Evolutionary conservation across 345 rosid species (phyloP), one percentile per base, ranked within the genome.

Genomic region (Brassica carinata): DNA sequence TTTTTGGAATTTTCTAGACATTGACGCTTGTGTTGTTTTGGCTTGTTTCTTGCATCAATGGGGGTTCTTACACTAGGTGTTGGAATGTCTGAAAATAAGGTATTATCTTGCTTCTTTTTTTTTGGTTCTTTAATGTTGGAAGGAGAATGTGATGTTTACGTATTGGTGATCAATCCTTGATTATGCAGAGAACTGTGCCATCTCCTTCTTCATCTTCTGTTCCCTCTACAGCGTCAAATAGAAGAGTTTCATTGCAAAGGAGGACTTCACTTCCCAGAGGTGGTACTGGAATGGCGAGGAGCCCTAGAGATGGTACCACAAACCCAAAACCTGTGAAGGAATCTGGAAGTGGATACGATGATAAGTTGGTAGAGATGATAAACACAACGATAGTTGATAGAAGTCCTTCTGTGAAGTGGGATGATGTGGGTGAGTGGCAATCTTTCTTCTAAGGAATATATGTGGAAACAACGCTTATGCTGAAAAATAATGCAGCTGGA

Each of bases 321-420:
- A 89, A 76, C 79, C 55, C 89, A 17, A 90, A 88, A 82, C 77
- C 89, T 8, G 58, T 27, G 34, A 87, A 86, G 83, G 96, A 88
- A 72, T 73, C 97, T 76, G 87, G 85, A 61, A 84, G 76, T 78
- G 89, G 83, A 15, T 89, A 90, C 31, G 99, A 90, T 34, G 86
- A 88, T 71, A 95, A 95, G 83, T 80, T 95, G 77, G 90, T 89
- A 40, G 97, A 95, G 84, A 92, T 88, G 90, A 93, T 95, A 83
- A 91, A 89, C 82, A 90, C 92, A 61, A 87, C 93, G 7, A 90
- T 95, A 58, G 97, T 95, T 70, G 99, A 95, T 85, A 91, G 92
- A 89, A 95, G 98, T 76, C 99, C 98, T 69, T 87, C 98, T 15
- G 89, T 95, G 75, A 89, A 90, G 67, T 95, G 99, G 99, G 98